These are phyloP conservation scores for Ceratocystis colombiana DNA, from an alignment of 2,329 filamentous ascomycete genomes.

Conservation along the genomic window DNA sequence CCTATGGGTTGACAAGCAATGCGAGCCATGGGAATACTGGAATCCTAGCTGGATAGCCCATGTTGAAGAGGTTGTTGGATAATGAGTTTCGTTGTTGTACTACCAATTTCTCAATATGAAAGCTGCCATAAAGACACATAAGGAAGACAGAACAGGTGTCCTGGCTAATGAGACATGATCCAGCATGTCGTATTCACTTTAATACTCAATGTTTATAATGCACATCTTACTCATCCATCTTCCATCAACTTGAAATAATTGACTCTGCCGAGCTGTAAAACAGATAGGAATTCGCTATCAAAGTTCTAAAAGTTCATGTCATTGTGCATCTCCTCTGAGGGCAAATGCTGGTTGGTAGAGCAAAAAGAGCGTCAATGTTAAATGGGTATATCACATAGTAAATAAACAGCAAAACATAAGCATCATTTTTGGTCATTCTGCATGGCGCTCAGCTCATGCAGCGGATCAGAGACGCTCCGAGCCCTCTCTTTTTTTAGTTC, in stretches of 20 bases:
- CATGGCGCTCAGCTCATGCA: conserved; percentile 22
- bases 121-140: background rate
- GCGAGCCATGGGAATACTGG: conserved; percentile 83
- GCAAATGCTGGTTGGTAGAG: background rate
- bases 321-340: background rate
- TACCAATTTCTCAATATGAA: background rate
- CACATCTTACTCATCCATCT: background rate
- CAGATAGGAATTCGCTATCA: background rate
- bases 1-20: conserved; percentile 85
- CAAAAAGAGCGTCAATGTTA: background rate
- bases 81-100: background rate
- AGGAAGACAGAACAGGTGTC: conserved; percentile 13
- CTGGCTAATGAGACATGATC: background rate
- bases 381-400: conserved; percentile 7
- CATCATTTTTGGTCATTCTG: conserved; percentile 4
- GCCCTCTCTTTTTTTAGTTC: conserved; percentile 46
- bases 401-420: conserved; percentile 16
- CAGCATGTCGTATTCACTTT: background rate
- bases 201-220: background rate
- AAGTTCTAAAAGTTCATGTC: background rate
- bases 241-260: background rate
- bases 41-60: conserved; percentile 63
- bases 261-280: background rate
- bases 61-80: conserved; percentile 11
- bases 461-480: conserved; percentile 42